Evolutionary conservation across 805 yeast genomes (phyloP).

Genomic region (Metschnikowia anglica): DNA sequence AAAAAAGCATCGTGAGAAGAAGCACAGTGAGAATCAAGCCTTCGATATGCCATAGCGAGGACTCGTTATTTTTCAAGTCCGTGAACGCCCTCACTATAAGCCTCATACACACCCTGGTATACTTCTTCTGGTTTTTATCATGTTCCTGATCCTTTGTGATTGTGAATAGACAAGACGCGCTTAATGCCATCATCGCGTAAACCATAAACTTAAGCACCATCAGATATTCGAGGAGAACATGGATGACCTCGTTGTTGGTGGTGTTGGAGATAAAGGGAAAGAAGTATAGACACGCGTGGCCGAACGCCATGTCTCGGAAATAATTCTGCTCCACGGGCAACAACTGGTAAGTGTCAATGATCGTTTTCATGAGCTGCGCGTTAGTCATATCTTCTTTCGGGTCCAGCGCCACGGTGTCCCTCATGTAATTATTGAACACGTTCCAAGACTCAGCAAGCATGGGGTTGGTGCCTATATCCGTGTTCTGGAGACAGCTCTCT

Average conservation of each 20-base stretch:
- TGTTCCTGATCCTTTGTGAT: conserved; percentile 13
- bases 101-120: conserved; percentile 21
- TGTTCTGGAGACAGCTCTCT: conserved; percentile 15
- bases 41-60: conserved; percentile 26
- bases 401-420: conserved; percentile 1
- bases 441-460: conserved; percentile 17
- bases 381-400: conserved; percentile 4
- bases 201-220: conserved; percentile 21
- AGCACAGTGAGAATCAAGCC: conserved; percentile 28
- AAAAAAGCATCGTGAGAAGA: conserved; percentile 25
- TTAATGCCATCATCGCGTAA: conserved; percentile 21
- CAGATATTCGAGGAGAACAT: conserved; percentile 22
- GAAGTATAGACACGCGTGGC: conserved; percentile 14
- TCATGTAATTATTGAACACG: conserved; percentile 11
- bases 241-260: conserved; percentile 19
- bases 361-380: conserved; percentile 14
- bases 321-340: conserved; percentile 16
- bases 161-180: conserved; percentile 19
- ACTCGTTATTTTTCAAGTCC: conserved; percentile 18
- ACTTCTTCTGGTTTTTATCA: conserved; percentile 19
- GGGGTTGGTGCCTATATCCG: conserved; percentile 13
- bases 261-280: conserved; percentile 19
- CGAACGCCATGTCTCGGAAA: conserved; percentile 14
- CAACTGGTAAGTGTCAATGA: conserved; percentile 17
- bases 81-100: conserved; percentile 21